Percentiles rank a stretch among this genome's conserved stretches.
These are phyloP conservation scores for Gonapodya prolifera DNA, from an alignment of 192 early-diverging fungal genomes.

Conservation along the genomic window DNA sequence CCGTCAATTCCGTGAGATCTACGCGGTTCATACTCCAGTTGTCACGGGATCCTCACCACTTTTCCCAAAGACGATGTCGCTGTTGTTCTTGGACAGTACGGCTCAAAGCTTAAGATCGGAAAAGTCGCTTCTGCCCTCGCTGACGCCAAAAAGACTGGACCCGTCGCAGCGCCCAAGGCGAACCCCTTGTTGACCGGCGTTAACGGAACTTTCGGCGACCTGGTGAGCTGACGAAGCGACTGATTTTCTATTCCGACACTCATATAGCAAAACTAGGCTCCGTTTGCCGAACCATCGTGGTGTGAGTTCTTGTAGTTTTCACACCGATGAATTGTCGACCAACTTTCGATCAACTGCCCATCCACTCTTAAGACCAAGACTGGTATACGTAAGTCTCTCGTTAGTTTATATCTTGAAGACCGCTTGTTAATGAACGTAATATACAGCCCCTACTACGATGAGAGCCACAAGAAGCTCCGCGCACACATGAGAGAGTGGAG, in stretches of 20 bases:
- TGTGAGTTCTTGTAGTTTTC: background rate
- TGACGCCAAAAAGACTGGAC: too few relatives aligned
- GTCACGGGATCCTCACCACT: background rate
- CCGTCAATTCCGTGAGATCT: slow-evolving; percentile 13
- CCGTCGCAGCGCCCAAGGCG: background rate
- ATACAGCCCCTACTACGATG: background rate
- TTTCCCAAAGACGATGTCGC: background rate
- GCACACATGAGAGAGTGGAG: background rate
- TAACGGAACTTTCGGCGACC: background rate
- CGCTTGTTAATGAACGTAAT: background rate
- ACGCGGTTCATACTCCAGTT: background rate
- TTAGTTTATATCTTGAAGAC: background rate
- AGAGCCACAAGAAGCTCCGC: background rate
- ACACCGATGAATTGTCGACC: too few relatives aligned
- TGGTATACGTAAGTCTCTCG: background rate
- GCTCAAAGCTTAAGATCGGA: background rate
- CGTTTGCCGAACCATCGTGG: background rate
- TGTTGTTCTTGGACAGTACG: background rate
- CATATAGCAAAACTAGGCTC: too few relatives aligned
- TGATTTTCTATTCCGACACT: too few relatives aligned
- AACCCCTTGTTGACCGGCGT: background rate
- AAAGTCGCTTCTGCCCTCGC: background rate
- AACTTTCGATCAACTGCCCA: background rate
- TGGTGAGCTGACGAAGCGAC: too few relatives aligned
- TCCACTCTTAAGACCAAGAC: background rate